Conservation (phyloP, 495 filamentous ascomycete genomes). For the Peziza echinospora region DNA sequence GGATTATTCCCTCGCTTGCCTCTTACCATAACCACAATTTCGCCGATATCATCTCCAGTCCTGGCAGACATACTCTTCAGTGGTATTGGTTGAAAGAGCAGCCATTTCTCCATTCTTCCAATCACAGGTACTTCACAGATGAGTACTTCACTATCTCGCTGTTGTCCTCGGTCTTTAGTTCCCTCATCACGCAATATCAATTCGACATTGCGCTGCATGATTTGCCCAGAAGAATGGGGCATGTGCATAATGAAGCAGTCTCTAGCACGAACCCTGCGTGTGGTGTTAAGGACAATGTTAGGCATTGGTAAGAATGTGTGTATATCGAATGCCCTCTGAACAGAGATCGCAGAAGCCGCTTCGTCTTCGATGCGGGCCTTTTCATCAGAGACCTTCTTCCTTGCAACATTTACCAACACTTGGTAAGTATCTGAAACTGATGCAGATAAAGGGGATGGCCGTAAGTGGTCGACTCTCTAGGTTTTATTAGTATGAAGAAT, state of each 20-base stretch:
- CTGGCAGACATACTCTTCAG: conserved; percentile 53
- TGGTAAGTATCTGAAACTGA: conserved; percentile 38
- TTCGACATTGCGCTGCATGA: conserved; percentile 75
- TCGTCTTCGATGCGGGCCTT: conserved; percentile 74
- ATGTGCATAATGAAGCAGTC: conserved; percentile 77
- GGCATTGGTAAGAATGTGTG: conserved; percentile 46
- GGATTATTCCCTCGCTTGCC: conserved; percentile 30
- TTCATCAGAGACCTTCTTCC: conserved; percentile 64
- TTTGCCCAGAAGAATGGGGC: conserved; percentile 70
- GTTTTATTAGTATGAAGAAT: background rate
- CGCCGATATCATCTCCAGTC: conserved; percentile 41
- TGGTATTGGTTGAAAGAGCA: conserved; percentile 72
- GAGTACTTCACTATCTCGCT: conserved; percentile 48
- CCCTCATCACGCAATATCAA: conserved; percentile 63
- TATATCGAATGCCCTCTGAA: conserved; percentile 54
- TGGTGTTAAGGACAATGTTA: conserved; percentile 47
- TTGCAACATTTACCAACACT: conserved; percentile 51
- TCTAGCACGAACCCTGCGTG: conserved; percentile 58
- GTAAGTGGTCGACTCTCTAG: conserved; percentile 29
- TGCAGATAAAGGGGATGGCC: conserved; percentile 36
- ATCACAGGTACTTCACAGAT: conserved; percentile 59
- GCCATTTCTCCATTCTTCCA: conserved; percentile 30
- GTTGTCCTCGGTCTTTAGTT: conserved; percentile 13
- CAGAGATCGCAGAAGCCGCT: conserved; percentile 63
- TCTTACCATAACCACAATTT: conserved; percentile 70